Base-by-base conservation (phyloP, 2,329 filamentous ascomycete genomes). In the Graphiopsis chlorocephala region DNA sequence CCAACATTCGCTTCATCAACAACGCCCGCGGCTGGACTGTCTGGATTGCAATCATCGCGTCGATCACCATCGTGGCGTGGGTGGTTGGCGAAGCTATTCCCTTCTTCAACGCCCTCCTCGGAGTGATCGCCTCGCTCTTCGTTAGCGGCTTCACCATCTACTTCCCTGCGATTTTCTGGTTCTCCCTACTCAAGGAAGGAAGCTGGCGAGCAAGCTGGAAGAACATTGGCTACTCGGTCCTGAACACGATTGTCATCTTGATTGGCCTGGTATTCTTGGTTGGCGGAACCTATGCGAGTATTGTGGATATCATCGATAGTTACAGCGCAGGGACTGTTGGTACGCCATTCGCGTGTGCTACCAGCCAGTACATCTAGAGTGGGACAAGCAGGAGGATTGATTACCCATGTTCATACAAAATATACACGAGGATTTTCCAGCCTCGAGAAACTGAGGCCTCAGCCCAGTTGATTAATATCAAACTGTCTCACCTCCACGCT, bases 111-210 rank as follows among this genome's bases (percentile, higher is more conserved):
- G 92, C 92, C 66, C 81, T 85, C 68, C 78, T 85, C 20, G 88
- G 88, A 7, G 81, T 92, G 67, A 91, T 93, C 88, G 90, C 88
- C 17, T 92, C 91, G 3, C 85, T 97, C 1, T 97, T 97, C 74
- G 92, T 97, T 78, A 94, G 90, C 63, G 91, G 89, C 85, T 92
- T 91, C 70, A 73, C 69, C 20, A 77, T 74, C 68, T 94, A 93
- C 83, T 94, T 94, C 72, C 93, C 93, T 23, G 97, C 97, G 82
- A 96, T 97, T 73, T 97, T 97, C 82, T 97, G 91, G 91, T 1
- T 90, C 90, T 1, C 93, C 91, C 73, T 85, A 93, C 73, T 85
- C 90, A 64, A 91, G 93, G 90, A 84, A 90, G 57, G 80, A 80
- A 26, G 88, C 85, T 1, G 89, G 91, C 68, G 83, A 86, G 33